Evolutionary conservation across 768 basidiomycete species (phyloP).

Genomic region (Pleurotus djamor): DNA sequence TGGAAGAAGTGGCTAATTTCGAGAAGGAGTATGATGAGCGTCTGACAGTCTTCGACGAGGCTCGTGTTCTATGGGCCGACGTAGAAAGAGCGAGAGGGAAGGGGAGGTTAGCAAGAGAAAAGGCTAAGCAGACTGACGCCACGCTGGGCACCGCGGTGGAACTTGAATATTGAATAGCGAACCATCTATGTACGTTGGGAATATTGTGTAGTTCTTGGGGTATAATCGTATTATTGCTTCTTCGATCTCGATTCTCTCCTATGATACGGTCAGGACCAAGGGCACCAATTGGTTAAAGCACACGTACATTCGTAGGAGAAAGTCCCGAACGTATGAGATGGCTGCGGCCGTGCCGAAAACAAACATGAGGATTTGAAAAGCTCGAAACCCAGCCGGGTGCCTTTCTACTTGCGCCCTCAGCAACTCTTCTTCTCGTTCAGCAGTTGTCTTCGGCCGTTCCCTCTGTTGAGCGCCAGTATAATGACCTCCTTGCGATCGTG

Average conservation of each 20-base stretch:
- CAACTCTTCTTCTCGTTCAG: slow-evolving; percentile 6
- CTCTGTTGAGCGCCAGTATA: slow-evolving; percentile 1
- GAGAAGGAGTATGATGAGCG: slow-evolving; percentile 46
- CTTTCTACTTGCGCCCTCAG: slow-evolving; percentile 22
- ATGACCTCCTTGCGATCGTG: slow-evolving; percentile 1
- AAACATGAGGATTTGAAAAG: slow-evolving; percentile 23
- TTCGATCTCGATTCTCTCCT: too few relatives aligned
- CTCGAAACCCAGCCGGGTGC: slow-evolving; percentile 22
- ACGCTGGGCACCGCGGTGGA: slow-evolving; percentile 3
- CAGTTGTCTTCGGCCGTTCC: slow-evolving; percentile 1
- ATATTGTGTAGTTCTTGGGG: too few relatives aligned
- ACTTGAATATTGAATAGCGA: background rate
- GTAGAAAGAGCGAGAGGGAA: slow-evolving; percentile 76
- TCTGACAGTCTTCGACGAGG: slow-evolving; percentile 45
- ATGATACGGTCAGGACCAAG: background rate
- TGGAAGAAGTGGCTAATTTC: slow-evolving; percentile 50
- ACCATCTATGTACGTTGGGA: too few relatives aligned
- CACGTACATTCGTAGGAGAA: background rate
- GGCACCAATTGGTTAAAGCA: background rate
- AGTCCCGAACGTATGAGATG: background rate
- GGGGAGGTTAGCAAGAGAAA: slow-evolving; percentile 70
- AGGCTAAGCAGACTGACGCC: slow-evolving; percentile 29
- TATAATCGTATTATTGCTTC: too few relatives aligned
- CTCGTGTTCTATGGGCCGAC: slow-evolving; percentile 53
- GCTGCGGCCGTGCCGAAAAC: slow-evolving; percentile 12